phyloP scores from a whole-genome alignment of 2,329 filamentous ascomycete genomes.

The Fusarium falciforme region DNA sequence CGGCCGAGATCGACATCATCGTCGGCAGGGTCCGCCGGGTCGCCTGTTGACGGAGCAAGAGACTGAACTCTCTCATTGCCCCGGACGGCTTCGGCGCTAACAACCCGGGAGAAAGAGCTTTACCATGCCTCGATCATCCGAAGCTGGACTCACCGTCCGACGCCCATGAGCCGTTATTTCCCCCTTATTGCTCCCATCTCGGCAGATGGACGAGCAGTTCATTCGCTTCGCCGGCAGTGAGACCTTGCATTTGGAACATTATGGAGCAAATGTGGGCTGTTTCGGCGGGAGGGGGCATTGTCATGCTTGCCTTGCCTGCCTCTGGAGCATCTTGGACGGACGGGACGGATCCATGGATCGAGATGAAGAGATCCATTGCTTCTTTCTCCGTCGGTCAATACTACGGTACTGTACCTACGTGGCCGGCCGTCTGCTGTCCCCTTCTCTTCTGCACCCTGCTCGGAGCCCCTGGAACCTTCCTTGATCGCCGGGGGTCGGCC shows the following conservation, averaged over 20 bases:
- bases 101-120: conserved; percentile 6
- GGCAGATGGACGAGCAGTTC: conserved; percentile 23
- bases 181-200: conserved; percentile 5
- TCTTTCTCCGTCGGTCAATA: background rate
- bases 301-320: conserved; percentile 17
- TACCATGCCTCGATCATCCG: conserved; percentile 26
- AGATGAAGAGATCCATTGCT: conserved; percentile 4
- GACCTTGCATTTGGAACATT: conserved; percentile 18
- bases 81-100: conserved; percentile 1
- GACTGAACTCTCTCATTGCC: conserved; percentile 15
- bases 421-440: conserved; percentile 1
- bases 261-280: conserved; percentile 32
- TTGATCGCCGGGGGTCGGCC: conserved; percentile 31
- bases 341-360: background rate
- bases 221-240: conserved; percentile 33
- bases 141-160: conserved; percentile 4
- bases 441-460: background rate
- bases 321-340: background rate
- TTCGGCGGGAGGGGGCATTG: conserved; percentile 32
- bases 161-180: conserved; percentile 13
- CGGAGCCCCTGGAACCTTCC: conserved; percentile 17
- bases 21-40: conserved; percentile 40
- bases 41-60: conserved; percentile 1
- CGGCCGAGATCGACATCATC: conserved; percentile 42
- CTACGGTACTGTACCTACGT: conserved; percentile 14